A percentile compares a stretch with the other conserved stretches of the same genome.
Conservation (phyloP, 805 yeast species). For the Metschnikowia vanudenii region DNA sequence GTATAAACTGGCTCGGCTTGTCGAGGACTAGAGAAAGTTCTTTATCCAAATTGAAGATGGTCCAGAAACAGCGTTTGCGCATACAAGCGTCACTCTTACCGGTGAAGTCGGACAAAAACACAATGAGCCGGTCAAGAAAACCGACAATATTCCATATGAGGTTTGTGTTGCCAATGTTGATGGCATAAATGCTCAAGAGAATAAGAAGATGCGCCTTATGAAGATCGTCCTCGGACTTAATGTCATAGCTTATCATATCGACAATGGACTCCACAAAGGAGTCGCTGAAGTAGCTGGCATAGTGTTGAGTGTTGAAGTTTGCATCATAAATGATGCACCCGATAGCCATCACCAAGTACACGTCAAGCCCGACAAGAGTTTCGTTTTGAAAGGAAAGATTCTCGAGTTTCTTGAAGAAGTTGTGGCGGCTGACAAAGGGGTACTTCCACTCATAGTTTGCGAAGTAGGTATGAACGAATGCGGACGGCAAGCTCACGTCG, state of each 20-base stretch:
- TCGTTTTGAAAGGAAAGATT: constrained; percentile 34
- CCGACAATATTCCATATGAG: constrained; percentile 38
- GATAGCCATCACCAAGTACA: constrained; percentile 38
- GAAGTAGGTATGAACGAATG: constrained; percentile 35
- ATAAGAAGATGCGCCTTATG: constrained; percentile 32
- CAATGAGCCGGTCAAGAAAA: constrained; percentile 28
- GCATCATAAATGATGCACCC: constrained; percentile 40
- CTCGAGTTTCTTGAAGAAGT: constrained; percentile 23
- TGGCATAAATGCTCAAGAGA: constrained; percentile 31
- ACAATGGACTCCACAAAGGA: constrained; percentile 32
- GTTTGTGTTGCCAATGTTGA: constrained; percentile 28
- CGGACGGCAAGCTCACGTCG: constrained; percentile 29
- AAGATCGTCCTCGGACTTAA: constrained; percentile 24
- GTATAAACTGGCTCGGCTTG: constrained; percentile 38
- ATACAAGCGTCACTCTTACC: constrained; percentile 9
- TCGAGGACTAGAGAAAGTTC: constrained; percentile 35
- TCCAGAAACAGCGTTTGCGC: constrained; percentile 33
- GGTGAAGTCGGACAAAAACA: constrained; percentile 18
- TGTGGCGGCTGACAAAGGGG: constrained; percentile 32
- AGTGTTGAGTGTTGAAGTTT: constrained; percentile 23
- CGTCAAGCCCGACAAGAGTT: constrained; percentile 37
- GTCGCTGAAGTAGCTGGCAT: constrained; percentile 32
- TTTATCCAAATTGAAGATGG: constrained; percentile 38
- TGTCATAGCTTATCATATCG: constrained; percentile 32
- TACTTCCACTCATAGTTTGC: constrained; percentile 36